A percentile compares a stretch with the other conserved stretches of the same genome.
phyloP scores from a whole-genome alignment of 2,329 filamentous ascomycete genomes.

The Ceratocystis cacaofunesta region DNA sequence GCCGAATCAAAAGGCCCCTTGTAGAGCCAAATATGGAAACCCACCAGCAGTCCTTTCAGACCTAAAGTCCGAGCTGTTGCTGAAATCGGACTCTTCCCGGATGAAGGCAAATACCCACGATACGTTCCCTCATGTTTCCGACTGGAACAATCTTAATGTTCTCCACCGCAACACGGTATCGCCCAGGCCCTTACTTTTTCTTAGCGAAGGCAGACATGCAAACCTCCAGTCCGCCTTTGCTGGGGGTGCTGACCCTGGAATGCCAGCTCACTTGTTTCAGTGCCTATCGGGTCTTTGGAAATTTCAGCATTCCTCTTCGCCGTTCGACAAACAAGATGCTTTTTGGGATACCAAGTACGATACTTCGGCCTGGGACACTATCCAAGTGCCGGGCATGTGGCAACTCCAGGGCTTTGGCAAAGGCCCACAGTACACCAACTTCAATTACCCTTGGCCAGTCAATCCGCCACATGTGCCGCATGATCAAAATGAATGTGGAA shows the following conservation, averaged over 20 bases:
- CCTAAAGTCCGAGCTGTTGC: not conserved
- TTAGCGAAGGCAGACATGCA: conserved; percentile 36
- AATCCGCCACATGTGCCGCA: conserved; percentile 49
- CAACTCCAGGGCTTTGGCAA: conserved; percentile 51
- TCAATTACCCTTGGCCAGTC: conserved; percentile 51
- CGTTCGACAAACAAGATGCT: conserved; percentile 30
- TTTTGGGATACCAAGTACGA: conserved; percentile 28
- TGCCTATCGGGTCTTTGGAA: conserved; percentile 39
- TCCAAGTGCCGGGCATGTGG: conserved; percentile 54
- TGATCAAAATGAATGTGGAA: conserved; percentile 50
- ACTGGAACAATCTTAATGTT: conserved; percentile 47
- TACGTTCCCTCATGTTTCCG: conserved; percentile 25
- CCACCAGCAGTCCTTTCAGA: not conserved
- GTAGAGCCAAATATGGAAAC: not conserved
- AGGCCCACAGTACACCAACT: conserved; percentile 55
- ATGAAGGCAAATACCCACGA: not conserved
- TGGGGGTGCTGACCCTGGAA: not conserved
- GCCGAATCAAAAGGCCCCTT: not conserved
- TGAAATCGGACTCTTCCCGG: not conserved
- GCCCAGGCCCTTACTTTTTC: conserved; percentile 41
- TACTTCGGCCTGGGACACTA: conserved; percentile 30
- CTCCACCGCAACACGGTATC: conserved; percentile 45
- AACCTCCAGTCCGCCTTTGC: conserved; percentile 24
- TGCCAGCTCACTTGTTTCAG: not conserved
- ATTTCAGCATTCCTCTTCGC: conserved; percentile 34